Evolutionary conservation across 1,284 basidiomycete genomes (phyloP), one percentile per base, ranked within the genome.

Genomic region (Tetrapyrgos nigripes): DNA sequence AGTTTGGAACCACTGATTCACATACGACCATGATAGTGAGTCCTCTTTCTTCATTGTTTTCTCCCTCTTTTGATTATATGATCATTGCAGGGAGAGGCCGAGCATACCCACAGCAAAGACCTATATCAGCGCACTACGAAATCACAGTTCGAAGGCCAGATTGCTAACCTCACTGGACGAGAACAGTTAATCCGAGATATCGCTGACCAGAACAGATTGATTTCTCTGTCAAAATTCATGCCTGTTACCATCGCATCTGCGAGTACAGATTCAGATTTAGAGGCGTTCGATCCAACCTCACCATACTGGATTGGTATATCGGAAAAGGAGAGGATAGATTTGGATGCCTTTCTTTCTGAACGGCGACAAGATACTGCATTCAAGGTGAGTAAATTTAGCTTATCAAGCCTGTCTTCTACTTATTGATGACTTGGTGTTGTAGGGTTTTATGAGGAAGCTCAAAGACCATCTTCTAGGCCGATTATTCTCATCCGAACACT

Each of bases 1-100:
- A 55, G 21, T 59, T 56, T 50, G 64, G 64, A 11, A 62, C 60
- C 23, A 37, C 31, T 10, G 19, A 35, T 27, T 51, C 50, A 23
- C 23, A 51, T n/a, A 21, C 31, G 11, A 51, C 50, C 4, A 9
- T 13, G 13, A 40, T 40, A 21, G 50, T 51, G 13, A 35, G 31
- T 40, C 17, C 23, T 50, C 23, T 35, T 33, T 21, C 37, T 35
- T 35, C 14, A 51, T 51, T 28, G 14, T 10, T 33, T 33, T 33
- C 31, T 33, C 14, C 31, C 14, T 33, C 31, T 14, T 33, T 8
- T 50, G 40, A 8, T 9, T 45, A 19, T 26, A 19, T 45, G 4
- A 31, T 9, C 6, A 26, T 45, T 45, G 14, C 21, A 51, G 55
- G 35, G 37, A 4, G 55, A 57, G 24, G 10, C 10, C 6, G 33